phyloP scores from a whole-genome alignment of 202 grass and related monocot species.

The Sporobolus alterniflorus region DNA sequence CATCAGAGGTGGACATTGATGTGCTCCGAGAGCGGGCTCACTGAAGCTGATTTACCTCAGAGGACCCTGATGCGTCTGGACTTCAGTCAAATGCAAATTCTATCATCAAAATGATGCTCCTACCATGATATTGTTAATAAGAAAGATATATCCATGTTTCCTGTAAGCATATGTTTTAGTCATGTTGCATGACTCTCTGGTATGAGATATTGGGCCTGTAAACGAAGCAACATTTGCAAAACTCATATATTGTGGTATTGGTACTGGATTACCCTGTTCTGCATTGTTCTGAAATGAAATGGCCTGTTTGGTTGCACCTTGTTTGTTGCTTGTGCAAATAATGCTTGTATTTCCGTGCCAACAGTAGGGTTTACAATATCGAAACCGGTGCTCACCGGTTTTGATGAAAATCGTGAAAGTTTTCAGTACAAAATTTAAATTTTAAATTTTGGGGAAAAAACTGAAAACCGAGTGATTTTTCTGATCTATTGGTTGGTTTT shows the following conservation, averaged over 20 bases:
- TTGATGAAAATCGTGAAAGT: too few relatives aligned
- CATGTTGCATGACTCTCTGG: slow-evolving; percentile 30
- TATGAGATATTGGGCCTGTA: slow-evolving; percentile 42
- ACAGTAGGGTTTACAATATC: too few relatives aligned
- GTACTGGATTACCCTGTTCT: slow-evolving; percentile 26
- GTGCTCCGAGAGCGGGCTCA: slow-evolving; percentile 74
- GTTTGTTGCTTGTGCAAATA: neutral
- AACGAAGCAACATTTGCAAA: slow-evolving; percentile 40
- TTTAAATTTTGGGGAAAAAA: too few relatives aligned
- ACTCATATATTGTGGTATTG: slow-evolving; percentile 49
- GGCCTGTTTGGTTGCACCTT: neutral
- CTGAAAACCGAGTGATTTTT: too few relatives aligned
- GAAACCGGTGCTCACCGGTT: too few relatives aligned
- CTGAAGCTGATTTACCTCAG: slow-evolving; percentile 33
- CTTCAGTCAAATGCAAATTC: slow-evolving; percentile 35
- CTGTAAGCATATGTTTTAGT: slow-evolving; percentile 47
- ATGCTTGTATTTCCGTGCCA: neutral
- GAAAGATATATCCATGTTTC: slow-evolving; percentile 47
- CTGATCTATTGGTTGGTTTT: too few relatives aligned
- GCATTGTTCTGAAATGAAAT: neutral
- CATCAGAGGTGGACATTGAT: slow-evolving; percentile 71
- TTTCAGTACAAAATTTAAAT: too few relatives aligned
- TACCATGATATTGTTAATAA: slow-evolving; percentile 52
- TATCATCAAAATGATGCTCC: slow-evolving; percentile 5
- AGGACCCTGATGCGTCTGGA: slow-evolving; percentile 3